Percentiles rank a stretch among this genome's conserved stretches.
These are phyloP conservation scores for Trametes hirsuta DNA, from an alignment of 1,284 basidiomycete genomes.

Conservation along the genomic window DNA sequence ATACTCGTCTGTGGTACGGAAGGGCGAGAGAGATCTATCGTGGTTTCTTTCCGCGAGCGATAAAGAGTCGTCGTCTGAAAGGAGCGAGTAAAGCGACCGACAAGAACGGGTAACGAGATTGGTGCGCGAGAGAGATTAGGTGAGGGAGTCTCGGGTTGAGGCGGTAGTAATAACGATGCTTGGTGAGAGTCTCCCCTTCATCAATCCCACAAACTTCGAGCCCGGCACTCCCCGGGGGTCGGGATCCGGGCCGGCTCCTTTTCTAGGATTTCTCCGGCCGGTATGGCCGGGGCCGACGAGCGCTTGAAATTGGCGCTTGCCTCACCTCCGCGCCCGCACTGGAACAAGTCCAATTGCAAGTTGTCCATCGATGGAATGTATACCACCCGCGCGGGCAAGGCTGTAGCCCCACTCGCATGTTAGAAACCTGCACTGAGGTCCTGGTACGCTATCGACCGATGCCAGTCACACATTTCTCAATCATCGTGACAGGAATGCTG, in stretches of 20 bases:
- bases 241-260: background rate
- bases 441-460: too few relatives aligned
- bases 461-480: too few relatives aligned
- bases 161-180: conserved; percentile 21
- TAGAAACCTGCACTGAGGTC: too few relatives aligned
- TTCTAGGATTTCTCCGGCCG: background rate
- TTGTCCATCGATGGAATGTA: too few relatives aligned
- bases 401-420: too few relatives aligned
- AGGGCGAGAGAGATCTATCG: background rate
- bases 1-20: background rate
- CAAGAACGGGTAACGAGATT: background rate
- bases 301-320: too few relatives aligned
- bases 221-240: background rate
- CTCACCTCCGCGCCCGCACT: too few relatives aligned
- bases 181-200: conserved; percentile 22
- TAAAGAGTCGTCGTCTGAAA: conserved; percentile 22
- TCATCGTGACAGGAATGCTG: too few relatives aligned
- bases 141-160: conserved; percentile 9
- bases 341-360: too few relatives aligned
- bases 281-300: background rate
- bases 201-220: conserved; percentile 17
- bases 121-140: conserved; percentile 15
- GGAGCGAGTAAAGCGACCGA: conserved; percentile 17
- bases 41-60: background rate
- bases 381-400: too few relatives aligned